Evolutionary conservation across 257 asterid species (phyloP), one percentile per base, ranked within the genome.

Genomic region (Fraxinus cuspidata): DNA sequence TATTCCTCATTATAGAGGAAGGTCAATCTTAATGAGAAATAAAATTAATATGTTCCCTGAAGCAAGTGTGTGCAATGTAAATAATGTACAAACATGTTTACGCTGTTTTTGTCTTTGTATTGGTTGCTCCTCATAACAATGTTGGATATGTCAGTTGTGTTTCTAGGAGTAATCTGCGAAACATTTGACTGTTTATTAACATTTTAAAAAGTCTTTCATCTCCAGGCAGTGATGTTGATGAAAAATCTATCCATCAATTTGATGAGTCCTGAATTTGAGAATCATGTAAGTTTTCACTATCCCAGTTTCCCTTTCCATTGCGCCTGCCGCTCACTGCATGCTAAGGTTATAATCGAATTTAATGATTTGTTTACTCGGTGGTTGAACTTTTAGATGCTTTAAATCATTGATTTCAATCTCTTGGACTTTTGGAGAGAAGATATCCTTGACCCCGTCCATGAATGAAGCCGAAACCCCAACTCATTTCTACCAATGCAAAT

Each of bases 191-290:
- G 37, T 32, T 10, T 58, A 42, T 64, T 16, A 15, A 58, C 15
- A 63, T 63, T 63, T 74, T 34, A 66, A 71, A n/a, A 42, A 66
- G 42, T 63, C 67, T 67, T 35, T 74, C 34, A 65, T 27, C 72
- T 77, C 76, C 91, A 94, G 97, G 91, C 84, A 56, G 47, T 91
- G 81, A 82, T 84, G 94, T 75, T 94, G 93, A 92, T 92, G 97
- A 88, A 84, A 83, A 94, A 94, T 85, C 96, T 94, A 1, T 83
- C 93, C 3, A 83, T 67, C 85, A 94, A 94, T 82, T 84, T 94
- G 80, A 75, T 73, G 83, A 91, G 87, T 87, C 96, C 97, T 11
- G 97, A 92, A 72, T 94, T 91, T 70, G 92, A 94, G 89, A 86
- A 86, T 81, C 91, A 92, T 79, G 97, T 91, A 83, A 92, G 97